Base-by-base conservation (phyloP, 495 filamentous ascomycete genomes). In the Aspergillus campestris region DNA sequence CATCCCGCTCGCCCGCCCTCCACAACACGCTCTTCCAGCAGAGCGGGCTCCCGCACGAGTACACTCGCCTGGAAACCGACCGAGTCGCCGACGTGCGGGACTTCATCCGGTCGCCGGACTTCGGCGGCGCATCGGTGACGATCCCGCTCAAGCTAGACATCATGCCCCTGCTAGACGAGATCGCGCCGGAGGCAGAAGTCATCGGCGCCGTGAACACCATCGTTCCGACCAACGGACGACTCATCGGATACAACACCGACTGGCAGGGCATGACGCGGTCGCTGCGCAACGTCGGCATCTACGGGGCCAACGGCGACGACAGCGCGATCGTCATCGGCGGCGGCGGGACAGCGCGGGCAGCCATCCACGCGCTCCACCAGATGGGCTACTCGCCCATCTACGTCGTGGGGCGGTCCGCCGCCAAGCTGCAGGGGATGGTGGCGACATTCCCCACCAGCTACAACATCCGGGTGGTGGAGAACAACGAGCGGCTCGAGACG, bases 201-300 rank as follows among this genome's bases (percentile, higher is more conserved):
- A 96, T 97, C 53, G 92, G 92, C 15, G 92, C 92, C 8, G 84
- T 99, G 51, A 99, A 99, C 70, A 99, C 92, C 34, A 82, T 99
- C 59, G 78, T 95, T 40, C 77, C 80, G 5, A 57, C 67, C 11
- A 31, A 49, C 18, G 51, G 58, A 8, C 76, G 67, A 6, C 77
- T 95, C 4, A 61, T 84, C 38, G 92, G 92, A 11, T 84, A 87
- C 57, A 99, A 99, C 69, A 96, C 91, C 14, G 92, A 99, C 71
- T 99, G 90, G 89, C 75, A 80, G 52, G 92, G 92, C 37, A 99
- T 99, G 82, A 78, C 81, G 9, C 75, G 79, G 42, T 82, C 85
- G 3, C 80, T 99, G n/a, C 80, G 81, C 43, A 78, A 79, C 34
- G 81, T 82, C 3, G 85, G 87, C 27, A 68, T 87, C 15, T 68